Conservation (phyloP, 768 basidiomycete species). For the Boletus fagicola region DNA sequence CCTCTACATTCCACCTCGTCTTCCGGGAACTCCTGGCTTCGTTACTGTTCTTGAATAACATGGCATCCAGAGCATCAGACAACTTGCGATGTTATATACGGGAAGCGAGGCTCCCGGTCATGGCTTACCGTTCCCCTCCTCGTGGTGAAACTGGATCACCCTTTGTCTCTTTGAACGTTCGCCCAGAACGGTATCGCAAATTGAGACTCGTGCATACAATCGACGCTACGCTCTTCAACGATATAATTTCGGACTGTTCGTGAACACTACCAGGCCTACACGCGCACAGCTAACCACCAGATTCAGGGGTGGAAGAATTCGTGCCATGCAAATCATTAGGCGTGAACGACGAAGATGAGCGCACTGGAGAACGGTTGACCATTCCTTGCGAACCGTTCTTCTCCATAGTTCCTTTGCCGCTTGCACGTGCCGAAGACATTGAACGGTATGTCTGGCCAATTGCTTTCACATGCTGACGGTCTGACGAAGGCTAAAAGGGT, state of each 20-base stretch:
- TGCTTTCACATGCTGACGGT: not conserved
- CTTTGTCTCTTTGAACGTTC: conserved; percentile 35
- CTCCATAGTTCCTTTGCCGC: conserved; percentile 34
- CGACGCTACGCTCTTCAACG: conserved; percentile 29
- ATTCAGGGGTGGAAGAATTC: conserved; percentile 40
- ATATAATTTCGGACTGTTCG: conserved; percentile 41
- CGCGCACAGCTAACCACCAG: conserved; percentile 4
- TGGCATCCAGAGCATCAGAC: conserved; percentile 37
- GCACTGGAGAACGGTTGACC: conserved; percentile 41
- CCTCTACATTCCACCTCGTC: not conserved
- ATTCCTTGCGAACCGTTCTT: conserved; percentile 43
- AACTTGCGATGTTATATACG: conserved; percentile 49
- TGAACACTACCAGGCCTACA: not conserved
- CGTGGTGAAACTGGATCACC: conserved; percentile 31
- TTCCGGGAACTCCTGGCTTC: not conserved
- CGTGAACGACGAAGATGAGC: conserved; percentile 38
- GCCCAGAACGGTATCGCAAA: conserved; percentile 48
- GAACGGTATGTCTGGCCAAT: conserved; percentile 36
- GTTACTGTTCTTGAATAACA: conserved; percentile 6
- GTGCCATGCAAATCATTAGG: conserved; percentile 37
- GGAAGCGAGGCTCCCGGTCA: conserved; percentile 44
- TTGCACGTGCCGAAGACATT: conserved; percentile 41
- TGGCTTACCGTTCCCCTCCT: conserved; percentile 34
- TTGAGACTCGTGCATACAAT: conserved; percentile 49
- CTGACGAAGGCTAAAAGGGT: conserved; percentile 34